phyloP scores from a whole-genome alignment of 805 yeast genomes.

The Teunomyces tritomae region DNA sequence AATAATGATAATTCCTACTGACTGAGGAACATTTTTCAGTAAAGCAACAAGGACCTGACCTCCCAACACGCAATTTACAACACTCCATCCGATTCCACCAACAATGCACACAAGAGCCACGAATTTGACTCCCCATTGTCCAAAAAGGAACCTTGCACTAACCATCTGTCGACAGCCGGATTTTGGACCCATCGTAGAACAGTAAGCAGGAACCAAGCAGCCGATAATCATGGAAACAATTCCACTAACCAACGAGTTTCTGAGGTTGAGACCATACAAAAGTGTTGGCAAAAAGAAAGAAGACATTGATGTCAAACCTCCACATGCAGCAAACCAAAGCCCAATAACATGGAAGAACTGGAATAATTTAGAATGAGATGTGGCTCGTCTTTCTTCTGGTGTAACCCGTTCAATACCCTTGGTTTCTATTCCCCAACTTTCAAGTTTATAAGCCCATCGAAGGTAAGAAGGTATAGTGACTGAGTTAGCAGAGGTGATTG shows the following conservation, averaged over 20 bases:
- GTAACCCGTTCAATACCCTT: constrained; percentile 35
- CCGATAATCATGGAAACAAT: constrained; percentile 29
- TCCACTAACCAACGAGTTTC: constrained; percentile 29
- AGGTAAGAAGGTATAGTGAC: not conserved
- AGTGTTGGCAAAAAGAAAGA: constrained; percentile 34
- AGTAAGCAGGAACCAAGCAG: constrained; percentile 37
- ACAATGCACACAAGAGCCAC: constrained; percentile 29
- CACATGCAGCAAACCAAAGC: constrained; percentile 39
- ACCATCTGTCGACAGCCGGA: constrained; percentile 41
- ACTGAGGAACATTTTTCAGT: constrained; percentile 21
- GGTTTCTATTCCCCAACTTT: constrained; percentile 28
- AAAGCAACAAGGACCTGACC: constrained; percentile 32
- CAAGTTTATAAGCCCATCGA: constrained; percentile 18
- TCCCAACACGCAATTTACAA: constrained; percentile 37
- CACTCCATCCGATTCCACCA: constrained; percentile 38
- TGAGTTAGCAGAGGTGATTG: not conserved
- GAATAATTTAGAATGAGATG: constrained; percentile 7
- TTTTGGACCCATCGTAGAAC: constrained; percentile 37
- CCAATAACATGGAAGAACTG: constrained; percentile 32
- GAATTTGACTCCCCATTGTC: constrained; percentile 34
- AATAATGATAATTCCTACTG: constrained; percentile 31
- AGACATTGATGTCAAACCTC: constrained; percentile 38
- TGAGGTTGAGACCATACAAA: constrained; percentile 23
- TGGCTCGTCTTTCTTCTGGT: constrained; percentile 23
- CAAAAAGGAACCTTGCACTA: constrained; percentile 34